These are phyloP conservation scores for Carex littledalei DNA, from an alignment of 176 grass and related monocot species.

Conservation along the genomic window DNA sequence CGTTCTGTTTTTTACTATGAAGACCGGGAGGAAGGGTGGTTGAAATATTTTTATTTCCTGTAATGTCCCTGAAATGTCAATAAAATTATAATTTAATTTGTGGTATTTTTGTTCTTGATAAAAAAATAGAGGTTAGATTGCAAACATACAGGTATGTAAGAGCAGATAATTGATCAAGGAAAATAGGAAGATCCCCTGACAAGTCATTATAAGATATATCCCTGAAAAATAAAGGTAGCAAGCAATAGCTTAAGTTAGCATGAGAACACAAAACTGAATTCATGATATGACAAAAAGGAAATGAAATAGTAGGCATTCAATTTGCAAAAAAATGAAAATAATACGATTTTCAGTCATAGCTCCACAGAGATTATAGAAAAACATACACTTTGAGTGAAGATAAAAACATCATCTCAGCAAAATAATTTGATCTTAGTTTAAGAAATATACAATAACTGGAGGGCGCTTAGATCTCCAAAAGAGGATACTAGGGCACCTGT, in stretches of 20 bases:
- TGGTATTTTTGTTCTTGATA: background rate
- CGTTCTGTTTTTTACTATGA: conserved; percentile 17
- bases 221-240: background rate
- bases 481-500: conserved; percentile 13
- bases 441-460: conserved; percentile 20
- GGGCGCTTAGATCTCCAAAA: conserved; percentile 15
- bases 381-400: background rate
- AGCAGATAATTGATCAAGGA: conserved; percentile 25
- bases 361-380: background rate
- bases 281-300: no score
- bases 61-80: background rate
- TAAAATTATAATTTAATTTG: background rate
- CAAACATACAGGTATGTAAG: conserved; percentile 38
- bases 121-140: background rate
- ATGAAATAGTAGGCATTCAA: background rate
- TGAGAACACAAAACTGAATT: background rate
- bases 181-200: conserved; percentile 33
- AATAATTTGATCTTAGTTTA: background rate
- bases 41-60: conserved; percentile 24
- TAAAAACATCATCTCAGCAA: background rate
- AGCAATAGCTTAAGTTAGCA: background rate
- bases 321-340: background rate
- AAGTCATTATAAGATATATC: conserved; percentile 36
- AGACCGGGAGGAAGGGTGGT: conserved; percentile 32
- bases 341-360: background rate